Base-by-base conservation (phyloP, 2,329 filamentous ascomycete genomes). In the Phaeophleospora eucalypticola region DNA sequence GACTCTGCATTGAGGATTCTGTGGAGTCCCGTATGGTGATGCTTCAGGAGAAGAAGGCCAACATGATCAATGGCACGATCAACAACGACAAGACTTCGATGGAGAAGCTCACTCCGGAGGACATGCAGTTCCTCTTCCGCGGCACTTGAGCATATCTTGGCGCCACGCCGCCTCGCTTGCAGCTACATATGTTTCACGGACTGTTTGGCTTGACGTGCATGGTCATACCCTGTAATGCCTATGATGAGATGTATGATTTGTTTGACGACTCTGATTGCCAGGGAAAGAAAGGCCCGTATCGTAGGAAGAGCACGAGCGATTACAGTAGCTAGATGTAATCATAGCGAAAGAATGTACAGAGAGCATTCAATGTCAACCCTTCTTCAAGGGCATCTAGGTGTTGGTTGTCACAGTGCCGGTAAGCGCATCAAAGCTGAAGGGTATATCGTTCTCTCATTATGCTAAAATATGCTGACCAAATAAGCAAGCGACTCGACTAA, bases 11-110 rank as follows among this genome's bases (percentile, higher is more conserved):
- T 52, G 91, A 98, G 66, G 93, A 98, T 65, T 95, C 88, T 1
- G 91, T 98, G 20, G 93, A 98, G 72, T 93, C 87, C 48, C 82
- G 93, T 37, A 98, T 98, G 79, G 89, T 98, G 2, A 76, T 93
- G 56, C 78, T 98, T 19, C 93, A 98, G 67, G 93, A 98, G 73
- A 98, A 98, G 80, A 98, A 98, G 73, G 89, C 91, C 1, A 91
- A 86, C 64, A 91, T 98, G 87, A 98, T 98, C 63, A 88, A 91
- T 59, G 90, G 89, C 20, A 98, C 93, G 0, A 90, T 98, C 67
- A 96, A 97, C 67, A 86, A 88, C 36, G 91, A 97, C 64, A 85
- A 93, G 59, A 79, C 86, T 37, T 89, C 91, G 0, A 87, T 97
- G 80, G 89, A 97, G 65, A 91, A 89, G 46, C 73, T 98, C 52